Evolutionary conservation across 768 basidiomycete species (phyloP).

Genomic region (Kwoniella bestiolae): DNA sequence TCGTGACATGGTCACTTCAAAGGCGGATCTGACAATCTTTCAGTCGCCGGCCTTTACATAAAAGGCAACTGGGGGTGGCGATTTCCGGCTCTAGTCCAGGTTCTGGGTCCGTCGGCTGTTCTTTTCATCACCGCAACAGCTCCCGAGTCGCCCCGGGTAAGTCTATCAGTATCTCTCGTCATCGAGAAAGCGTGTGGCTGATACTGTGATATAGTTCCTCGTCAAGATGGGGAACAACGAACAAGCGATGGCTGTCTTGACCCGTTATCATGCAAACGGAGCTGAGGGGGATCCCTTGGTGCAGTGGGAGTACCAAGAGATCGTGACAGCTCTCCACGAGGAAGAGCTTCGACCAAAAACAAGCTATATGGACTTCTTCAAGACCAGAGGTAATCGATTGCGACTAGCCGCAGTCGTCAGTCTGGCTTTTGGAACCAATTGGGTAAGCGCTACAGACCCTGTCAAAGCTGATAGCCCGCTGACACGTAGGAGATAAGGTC

Average conservation of each 20-base stretch:
- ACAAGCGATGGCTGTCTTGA: constrained; percentile 40
- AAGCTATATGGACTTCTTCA: constrained; percentile 33
- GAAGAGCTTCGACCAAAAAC: constrained; percentile 38
- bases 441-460: constrained; percentile 27
- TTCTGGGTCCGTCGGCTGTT: constrained; percentile 27
- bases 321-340: constrained; percentile 32
- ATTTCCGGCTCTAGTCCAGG: constrained; percentile 34
- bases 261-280: constrained; percentile 49
- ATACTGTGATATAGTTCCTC: constrained; percentile 20
- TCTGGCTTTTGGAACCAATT: constrained; percentile 38
- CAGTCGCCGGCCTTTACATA: constrained; percentile 33
- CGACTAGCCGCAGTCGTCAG: constrained; percentile 34
- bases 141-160: constrained; percentile 36
- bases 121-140: constrained; percentile 26
- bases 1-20: not conserved
- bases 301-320: constrained; percentile 44
- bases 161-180: not conserved
- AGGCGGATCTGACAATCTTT: not conserved
- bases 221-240: constrained; percentile 37
- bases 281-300: constrained; percentile 42
- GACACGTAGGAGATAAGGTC: constrained; percentile 22
- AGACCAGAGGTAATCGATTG: constrained; percentile 35
- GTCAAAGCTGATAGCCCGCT: constrained; percentile 6
- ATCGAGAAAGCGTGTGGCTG: not conserved
- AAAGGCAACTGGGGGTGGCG: constrained; percentile 36